Base-by-base conservation (phyloP, 345 rosid genomes). In the Leavenworthia alabamica region DNA sequence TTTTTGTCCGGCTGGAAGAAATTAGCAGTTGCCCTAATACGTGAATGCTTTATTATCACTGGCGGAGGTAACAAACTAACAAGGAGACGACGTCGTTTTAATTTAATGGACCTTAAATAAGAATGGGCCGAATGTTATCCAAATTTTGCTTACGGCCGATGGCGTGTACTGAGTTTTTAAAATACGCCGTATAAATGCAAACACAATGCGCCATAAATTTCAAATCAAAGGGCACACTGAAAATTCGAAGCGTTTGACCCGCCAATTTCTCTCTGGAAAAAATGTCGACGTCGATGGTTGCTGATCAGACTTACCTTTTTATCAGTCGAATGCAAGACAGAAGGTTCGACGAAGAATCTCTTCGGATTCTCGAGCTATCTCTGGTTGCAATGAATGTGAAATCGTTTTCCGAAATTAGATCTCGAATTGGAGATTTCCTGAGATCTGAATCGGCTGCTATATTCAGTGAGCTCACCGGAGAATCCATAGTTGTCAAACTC, bases 291-390 rank as follows among this genome's bases (percentile, higher is more conserved):
- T 28, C 77, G 41, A 54, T 24, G 43, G 53, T 66, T 43, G 63
- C 71, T 45, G 74, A 68, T 49, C 77, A 70, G 28, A 55, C 67
- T 67, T 77, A 76, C 29, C 72, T 81, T 58, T 77, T 86, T 37
- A 72, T 76, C 75, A 70, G 67, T 63, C 84, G 76, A 50, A 65
- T 91, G 37, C 67, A 43, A 14, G 68, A 50, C n/a, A 71, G 78
- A 64, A 84, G 86, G 89, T 82, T 89, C 66, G 76, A 75, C 31
- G 83, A 73, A 13, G 81, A 66, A 49, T 56, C 89, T 24, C 86
- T 89, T 56, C 79, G 73, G 42, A 64, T 81, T 67, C 91, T 87
- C n/a, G 78, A 80, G 56, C 63, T 78, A 29, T 29, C 78, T 72
- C 74, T 85, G 60, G 83, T 80, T 10, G 72, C 80, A 45, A 77